phyloP scores from a whole-genome alignment of 257 asterid species.

The Solanum chiquidenum region DNA sequence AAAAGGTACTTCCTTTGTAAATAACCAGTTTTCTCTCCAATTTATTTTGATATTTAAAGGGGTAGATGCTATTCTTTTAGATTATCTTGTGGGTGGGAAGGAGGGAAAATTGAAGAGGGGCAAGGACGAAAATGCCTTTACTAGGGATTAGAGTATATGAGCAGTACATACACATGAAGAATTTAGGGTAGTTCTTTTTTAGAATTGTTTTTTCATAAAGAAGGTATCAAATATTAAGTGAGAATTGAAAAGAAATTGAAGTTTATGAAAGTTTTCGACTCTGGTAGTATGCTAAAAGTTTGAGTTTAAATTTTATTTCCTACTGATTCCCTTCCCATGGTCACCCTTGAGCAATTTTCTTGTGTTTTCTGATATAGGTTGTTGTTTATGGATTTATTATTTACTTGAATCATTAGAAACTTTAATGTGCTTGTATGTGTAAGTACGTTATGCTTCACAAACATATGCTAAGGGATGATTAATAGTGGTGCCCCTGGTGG shows the following conservation, averaged over 20 bases:
- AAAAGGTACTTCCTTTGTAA: slow-evolving; percentile 22
- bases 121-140: neutral
- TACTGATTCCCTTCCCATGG: neutral
- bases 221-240: neutral
- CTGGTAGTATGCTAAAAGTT: neutral
- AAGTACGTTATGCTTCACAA: neutral
- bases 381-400: neutral
- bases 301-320: neutral
- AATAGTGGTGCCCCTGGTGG: neutral
- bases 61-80: neutral
- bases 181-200: neutral
- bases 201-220: neutral
- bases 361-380: neutral
- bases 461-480: neutral
- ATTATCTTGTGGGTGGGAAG: neutral
- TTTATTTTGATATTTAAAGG: neutral
- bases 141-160: neutral
- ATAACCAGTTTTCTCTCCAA: neutral
- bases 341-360: neutral
- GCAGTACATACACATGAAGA: neutral
- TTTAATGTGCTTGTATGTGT: neutral
- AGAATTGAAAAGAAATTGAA: neutral
- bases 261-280: neutral
- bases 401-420: neutral
- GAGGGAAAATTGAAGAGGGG: neutral